Evolutionary conservation across 1,284 basidiomycete species (phyloP), one percentile per base, ranked within the genome.

Genomic region (Leccinum pachyderme): DNA sequence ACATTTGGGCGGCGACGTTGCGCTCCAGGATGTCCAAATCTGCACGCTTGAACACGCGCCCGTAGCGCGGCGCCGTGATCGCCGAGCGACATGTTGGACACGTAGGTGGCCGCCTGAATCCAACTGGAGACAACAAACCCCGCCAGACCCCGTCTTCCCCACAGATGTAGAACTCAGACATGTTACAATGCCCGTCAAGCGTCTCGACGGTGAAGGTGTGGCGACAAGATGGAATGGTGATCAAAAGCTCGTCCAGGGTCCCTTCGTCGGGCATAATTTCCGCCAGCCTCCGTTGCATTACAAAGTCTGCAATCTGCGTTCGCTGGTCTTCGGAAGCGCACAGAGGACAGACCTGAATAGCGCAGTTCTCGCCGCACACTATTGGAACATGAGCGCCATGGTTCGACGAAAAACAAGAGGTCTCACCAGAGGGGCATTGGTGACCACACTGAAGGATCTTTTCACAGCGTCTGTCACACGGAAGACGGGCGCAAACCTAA

Each of bases 151-250:
- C 77, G 11, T 70, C 49, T 7, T 66, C 61, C 2, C 63, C 61
- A 32, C 64, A 61, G 2, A 56, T 60, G 64, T 90, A 91, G 61
- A 80, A 87, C 2, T 80, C 74, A 0, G 58, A 53, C 67, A 90
- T 77, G 3, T 70, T 63, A 56, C 81, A 82, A 48, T 77, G 72
- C 0, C 83, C 84, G 56, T 91, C 88, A 18, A 91, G 74, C 0
- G 85, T 85, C 64, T 87, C 86, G 5, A 88, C 81, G 0, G 88
- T 89, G 67, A 90, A 90, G 1, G 79, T 70, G 63, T 91, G 88
- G 0, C 79, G 61, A 61, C 88, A 91, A 15, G 71, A 72, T 0
- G 77, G 74, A 24, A 88, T 73, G 0, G 83, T 87, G 61, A 91
- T 85, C 24, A 86, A 63, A 5, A 81, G 70, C 44, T 84, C 79